Evolutionary conservation across 306 rosid genomes (phyloP).

Genomic region (Citrullus mucosospermus): DNA sequence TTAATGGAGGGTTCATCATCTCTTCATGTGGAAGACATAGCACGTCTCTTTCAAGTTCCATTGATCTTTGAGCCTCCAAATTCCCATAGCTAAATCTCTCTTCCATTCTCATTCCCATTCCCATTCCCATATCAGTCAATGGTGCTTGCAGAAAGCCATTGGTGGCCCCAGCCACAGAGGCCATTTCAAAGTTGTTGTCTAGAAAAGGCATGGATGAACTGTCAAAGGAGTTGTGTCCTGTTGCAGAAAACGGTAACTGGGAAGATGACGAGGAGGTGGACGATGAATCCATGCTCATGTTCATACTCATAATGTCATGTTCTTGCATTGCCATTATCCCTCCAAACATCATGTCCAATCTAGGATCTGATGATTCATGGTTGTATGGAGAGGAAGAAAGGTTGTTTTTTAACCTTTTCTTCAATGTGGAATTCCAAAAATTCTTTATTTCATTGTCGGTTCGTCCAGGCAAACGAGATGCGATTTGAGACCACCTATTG

Average conservation of each 20-base stretch:
- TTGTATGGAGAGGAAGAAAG: slow-evolving; percentile 39
- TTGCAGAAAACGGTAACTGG: slow-evolving; percentile 8
- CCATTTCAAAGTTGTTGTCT: slow-evolving; percentile 26
- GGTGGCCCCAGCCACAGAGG: background rate
- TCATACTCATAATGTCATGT: slow-evolving; percentile 23
- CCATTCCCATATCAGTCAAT: slow-evolving; percentile 30
- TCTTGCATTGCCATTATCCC: slow-evolving; percentile 26
- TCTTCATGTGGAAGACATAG: slow-evolving; percentile 32
- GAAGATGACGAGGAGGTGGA: slow-evolving; percentile 50
- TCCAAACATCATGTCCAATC: slow-evolving; percentile 20
- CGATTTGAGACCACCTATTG: slow-evolving; percentile 96
- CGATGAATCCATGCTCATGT: slow-evolving; percentile 62
- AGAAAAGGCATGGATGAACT: slow-evolving; percentile 28
- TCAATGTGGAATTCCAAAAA: slow-evolving; percentile 83
- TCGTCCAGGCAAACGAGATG: slow-evolving; percentile 91
- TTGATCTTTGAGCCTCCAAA: slow-evolving; percentile 20
- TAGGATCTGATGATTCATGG: slow-evolving; percentile 26
- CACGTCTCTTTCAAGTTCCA: slow-evolving; percentile 36
- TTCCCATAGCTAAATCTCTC: slow-evolving; percentile 20
- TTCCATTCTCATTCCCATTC: background rate
- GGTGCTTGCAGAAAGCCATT: slow-evolving; percentile 22
- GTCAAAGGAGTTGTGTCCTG: slow-evolving; percentile 26
- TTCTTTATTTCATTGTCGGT: slow-evolving; percentile 93
- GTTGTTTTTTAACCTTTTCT: slow-evolving; percentile 50
- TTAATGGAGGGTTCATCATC: background rate